Conservation (phyloP, 768 basidiomycete genomes). For the Sarcomyxa edulis region DNA sequence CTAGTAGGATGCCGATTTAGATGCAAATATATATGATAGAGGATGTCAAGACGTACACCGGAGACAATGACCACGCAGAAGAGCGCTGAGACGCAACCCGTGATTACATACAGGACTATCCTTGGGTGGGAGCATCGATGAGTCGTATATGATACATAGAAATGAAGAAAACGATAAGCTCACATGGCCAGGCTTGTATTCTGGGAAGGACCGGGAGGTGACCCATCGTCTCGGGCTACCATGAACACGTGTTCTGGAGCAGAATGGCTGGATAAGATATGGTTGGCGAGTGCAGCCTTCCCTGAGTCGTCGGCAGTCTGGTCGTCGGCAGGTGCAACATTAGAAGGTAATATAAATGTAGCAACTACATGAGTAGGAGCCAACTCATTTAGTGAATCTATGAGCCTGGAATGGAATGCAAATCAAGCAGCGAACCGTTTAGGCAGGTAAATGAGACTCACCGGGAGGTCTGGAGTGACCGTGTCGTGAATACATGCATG, state of each 20-base stretch:
- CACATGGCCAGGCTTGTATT: constrained; percentile 78
- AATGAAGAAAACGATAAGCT: constrained; percentile 13
- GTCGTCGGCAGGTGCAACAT: no score
- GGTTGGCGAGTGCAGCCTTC: no score
- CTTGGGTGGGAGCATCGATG: constrained; percentile 25
- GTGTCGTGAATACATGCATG: constrained; percentile 78
- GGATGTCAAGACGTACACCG: constrained; percentile 56
- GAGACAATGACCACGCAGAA: constrained; percentile 84
- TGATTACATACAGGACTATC: constrained; percentile 85
- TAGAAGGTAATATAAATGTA: no score
- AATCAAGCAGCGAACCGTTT: background rate
- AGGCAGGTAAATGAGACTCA: background rate
- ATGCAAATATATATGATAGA: no score
- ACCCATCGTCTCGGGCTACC: constrained; percentile 12
- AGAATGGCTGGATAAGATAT: no score
- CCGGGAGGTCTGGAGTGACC: constrained; percentile 50
- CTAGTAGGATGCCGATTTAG: constrained; percentile 35
- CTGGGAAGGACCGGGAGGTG: constrained; percentile 7
- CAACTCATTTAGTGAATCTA: no score
- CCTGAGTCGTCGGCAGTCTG: no score
- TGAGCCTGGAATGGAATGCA: constrained; percentile 22
- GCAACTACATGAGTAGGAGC: no score
- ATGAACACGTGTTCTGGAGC: no score
- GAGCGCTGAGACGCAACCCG: constrained; percentile 80
- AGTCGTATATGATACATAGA: constrained; percentile 4